Conservation (phyloP, 2,329 filamentous ascomycete genomes). For the Aspergillus terreus region DNA sequence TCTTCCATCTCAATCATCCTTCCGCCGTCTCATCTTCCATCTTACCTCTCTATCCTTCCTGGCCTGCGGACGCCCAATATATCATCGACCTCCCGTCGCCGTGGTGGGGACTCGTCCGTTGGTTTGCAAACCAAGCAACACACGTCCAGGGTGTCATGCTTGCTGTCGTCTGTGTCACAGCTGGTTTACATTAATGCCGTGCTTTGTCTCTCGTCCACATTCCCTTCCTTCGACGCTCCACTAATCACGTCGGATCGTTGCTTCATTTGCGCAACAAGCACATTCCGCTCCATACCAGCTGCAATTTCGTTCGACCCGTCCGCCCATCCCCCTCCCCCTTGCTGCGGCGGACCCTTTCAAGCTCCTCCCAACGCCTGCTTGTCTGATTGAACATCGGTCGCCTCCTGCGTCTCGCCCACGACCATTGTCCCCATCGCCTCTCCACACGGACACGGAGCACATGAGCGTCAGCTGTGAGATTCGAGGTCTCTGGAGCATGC, state of each 20-base stretch:
- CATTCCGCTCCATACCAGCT: slow-evolving; percentile 31
- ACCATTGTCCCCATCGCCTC: slow-evolving; percentile 23
- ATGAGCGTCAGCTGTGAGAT: slow-evolving; percentile 36
- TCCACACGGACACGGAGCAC: slow-evolving; percentile 24
- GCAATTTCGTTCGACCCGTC: slow-evolving; percentile 22
- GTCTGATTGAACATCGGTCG: slow-evolving; percentile 20
- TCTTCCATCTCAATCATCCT: neutral
- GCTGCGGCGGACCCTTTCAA: slow-evolving; percentile 28
- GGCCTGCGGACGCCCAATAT: neutral
- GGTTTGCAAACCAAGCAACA: slow-evolving; percentile 15
- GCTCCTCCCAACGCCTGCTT: slow-evolving; percentile 24
- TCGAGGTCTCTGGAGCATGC: slow-evolving; percentile 40
- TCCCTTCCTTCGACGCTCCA: slow-evolving; percentile 31
- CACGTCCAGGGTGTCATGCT: slow-evolving; percentile 28
- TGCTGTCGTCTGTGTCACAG: slow-evolving; percentile 35
- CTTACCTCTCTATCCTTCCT: neutral
- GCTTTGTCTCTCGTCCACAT: slow-evolving; percentile 35
- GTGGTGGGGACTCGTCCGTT: slow-evolving; percentile 8
- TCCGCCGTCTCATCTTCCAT: neutral
- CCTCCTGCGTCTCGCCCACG: slow-evolving; percentile 9
- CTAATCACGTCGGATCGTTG: slow-evolving; percentile 28
- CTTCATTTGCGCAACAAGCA: slow-evolving; percentile 27
- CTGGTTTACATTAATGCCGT: slow-evolving; percentile 33
- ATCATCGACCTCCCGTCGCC: slow-evolving; percentile 1
- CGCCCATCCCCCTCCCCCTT: slow-evolving; percentile 27